Conservation (phyloP, 192 early-diverging fungal genomes). For the Coemansia sp. region DNA sequence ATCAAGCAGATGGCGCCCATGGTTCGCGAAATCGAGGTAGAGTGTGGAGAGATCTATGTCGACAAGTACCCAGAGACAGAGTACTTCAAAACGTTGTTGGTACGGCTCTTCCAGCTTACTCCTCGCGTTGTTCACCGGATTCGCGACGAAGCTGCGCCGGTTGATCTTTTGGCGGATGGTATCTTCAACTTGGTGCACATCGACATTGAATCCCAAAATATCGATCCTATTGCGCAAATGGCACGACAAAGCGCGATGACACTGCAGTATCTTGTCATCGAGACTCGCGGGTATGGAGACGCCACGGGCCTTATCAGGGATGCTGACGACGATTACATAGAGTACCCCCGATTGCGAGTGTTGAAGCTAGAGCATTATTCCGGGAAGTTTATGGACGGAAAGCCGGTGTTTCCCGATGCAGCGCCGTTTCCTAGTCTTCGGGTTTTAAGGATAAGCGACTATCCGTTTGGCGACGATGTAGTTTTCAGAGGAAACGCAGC, state of each 20-base stretch:
- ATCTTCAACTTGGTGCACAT: not conserved
- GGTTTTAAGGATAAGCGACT: not conserved
- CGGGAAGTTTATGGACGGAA: too few relatives aligned
- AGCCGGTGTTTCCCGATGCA: not conserved
- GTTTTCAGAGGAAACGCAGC: constrained; percentile 3
- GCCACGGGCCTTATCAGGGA: not conserved
- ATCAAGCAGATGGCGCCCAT: not conserved
- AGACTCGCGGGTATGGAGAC: not conserved
- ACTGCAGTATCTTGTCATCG: not conserved
- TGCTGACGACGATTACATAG: too few relatives aligned
- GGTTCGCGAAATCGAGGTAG: not conserved
- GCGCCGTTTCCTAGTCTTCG: constrained; percentile 3
- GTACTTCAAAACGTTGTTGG: not conserved
- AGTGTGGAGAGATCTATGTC: not conserved
- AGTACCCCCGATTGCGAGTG: too few relatives aligned
- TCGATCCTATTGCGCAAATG: not conserved
- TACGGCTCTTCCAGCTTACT: not conserved
- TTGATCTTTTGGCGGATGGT: not conserved
- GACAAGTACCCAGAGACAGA: not conserved
- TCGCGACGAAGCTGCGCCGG: not conserved
- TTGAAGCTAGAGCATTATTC: too few relatives aligned
- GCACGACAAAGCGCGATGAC: not conserved
- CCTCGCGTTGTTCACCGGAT: not conserved
- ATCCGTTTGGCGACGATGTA: constrained; percentile 11
- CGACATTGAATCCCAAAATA: not conserved